Evolutionary conservation across 2,329 filamentous ascomycete genomes (phyloP), one percentile per base, ranked within the genome.

Genomic region (Aspergillus fructus): DNA sequence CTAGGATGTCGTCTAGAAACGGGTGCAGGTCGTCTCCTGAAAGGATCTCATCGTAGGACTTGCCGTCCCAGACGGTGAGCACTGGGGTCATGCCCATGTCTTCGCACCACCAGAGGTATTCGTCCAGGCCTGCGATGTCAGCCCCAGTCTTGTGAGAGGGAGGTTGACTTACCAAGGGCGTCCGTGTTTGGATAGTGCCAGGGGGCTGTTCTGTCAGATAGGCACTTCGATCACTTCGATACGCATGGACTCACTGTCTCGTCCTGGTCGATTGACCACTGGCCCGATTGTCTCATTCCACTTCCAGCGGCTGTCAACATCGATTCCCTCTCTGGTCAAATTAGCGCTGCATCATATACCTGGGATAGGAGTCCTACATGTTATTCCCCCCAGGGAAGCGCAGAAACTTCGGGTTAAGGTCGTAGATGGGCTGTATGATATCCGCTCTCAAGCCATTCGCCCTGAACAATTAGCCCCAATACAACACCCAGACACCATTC

Each of bases 381-480:
- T 86, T 87, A 66, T 87, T 87, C 8, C 85, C 86, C 5, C 87
- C 87, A 0, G 87, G 86, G 57, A 88, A 83, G 15, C 87, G 81
- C 45, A 89, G 78, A 63, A 88, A 82, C n/a, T 78, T 79, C 0
- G 82, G 80, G 51, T 83, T 80, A 1, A 86, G 66, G 7, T 74
- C 78, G 3, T 78, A 80, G 2, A 88, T 69, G 6, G 79, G 78
- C 51, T 82, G 76, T 6, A 80, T 81, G 50, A 88, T 71, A 50
- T 87, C 84, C 8, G 78, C 69, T 5, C 85, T 75, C 41, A 86
- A 72, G 0, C 86, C 86, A 62, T 88, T 88, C 47, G 63, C 47
- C 23, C 69, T 67, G 21, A 19, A 4, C 21, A 1, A 49, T 60
- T 19, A 58, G 24, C 12, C 6, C 6, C 7, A 11, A 4, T 19